Evolutionary conservation across 2,329 filamentous ascomycete species (phyloP).

Genomic region (Corniculantispora saksenae): DNA sequence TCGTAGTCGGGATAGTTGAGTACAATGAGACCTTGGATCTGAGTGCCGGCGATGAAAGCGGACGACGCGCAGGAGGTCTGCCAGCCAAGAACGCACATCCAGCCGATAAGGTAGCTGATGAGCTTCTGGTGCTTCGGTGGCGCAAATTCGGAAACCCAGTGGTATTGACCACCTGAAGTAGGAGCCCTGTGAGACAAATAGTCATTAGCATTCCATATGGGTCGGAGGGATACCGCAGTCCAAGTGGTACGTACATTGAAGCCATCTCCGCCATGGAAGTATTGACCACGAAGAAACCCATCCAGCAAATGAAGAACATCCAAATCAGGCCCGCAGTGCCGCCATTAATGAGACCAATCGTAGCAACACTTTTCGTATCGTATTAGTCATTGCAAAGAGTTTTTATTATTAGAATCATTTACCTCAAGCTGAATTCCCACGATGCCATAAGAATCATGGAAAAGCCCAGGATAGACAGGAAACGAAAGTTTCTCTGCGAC

Average conservation of each 20-base stretch:
- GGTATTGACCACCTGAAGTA: slow-evolving; percentile 57
- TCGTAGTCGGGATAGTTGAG: slow-evolving; percentile 38
- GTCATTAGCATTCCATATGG: not conserved
- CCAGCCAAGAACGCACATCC: slow-evolving; percentile 49
- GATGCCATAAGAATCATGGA: slow-evolving; percentile 47
- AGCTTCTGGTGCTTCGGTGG: slow-evolving; percentile 50
- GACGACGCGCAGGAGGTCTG: slow-evolving; percentile 41
- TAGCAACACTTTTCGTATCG: slow-evolving; percentile 17
- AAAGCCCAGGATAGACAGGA: slow-evolving; percentile 49
- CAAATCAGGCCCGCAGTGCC: slow-evolving; percentile 49
- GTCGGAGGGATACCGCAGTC: not conserved
- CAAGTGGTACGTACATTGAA: slow-evolving; percentile 39
- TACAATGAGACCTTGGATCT: slow-evolving; percentile 46
- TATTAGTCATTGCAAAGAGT: not conserved
- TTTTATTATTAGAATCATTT: not conserved
- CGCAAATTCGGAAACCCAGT: slow-evolving; percentile 33
- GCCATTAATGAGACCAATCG: slow-evolving; percentile 38
- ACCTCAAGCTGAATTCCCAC: slow-evolving; percentile 46
- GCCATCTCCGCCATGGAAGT: slow-evolving; percentile 51
- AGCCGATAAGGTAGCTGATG: slow-evolving; percentile 53
- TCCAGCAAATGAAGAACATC: slow-evolving; percentile 41
- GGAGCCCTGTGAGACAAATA: slow-evolving; percentile 41
- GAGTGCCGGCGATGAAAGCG: slow-evolving; percentile 44
- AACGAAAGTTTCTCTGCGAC: slow-evolving; percentile 44
- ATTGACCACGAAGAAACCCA: slow-evolving; percentile 41